These are phyloP conservation scores for Forsythia viridissima DNA, from an alignment of 257 asterid genomes.

Conservation along the genomic window DNA sequence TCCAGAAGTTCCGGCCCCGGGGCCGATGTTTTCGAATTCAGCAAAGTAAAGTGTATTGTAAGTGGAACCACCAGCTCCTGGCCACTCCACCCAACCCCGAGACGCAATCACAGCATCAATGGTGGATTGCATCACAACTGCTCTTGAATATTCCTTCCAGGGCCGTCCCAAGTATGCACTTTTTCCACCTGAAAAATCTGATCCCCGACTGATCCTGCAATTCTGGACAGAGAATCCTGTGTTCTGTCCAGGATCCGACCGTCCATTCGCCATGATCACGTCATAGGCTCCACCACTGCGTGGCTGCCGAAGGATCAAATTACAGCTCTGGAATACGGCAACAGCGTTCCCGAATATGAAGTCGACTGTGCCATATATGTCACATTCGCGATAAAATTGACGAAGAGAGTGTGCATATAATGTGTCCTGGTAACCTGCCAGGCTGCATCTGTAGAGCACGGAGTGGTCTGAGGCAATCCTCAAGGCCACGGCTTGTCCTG, in stretches of 20 bases:
- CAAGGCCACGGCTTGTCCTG: slow-evolving; percentile 63
- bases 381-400: slow-evolving; percentile 79
- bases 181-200: slow-evolving; percentile 37
- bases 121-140: slow-evolving; percentile 64
- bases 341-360: slow-evolving; percentile 76
- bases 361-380: slow-evolving; percentile 71
- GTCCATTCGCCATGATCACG: slow-evolving; percentile 63
- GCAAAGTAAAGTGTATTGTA: slow-evolving; percentile 52
- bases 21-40: slow-evolving; percentile 55
- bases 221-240: slow-evolving; percentile 71
- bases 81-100: slow-evolving; percentile 76
- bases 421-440: slow-evolving; percentile 69
- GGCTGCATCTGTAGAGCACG: slow-evolving; percentile 58
- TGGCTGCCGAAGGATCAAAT: slow-evolving; percentile 52
- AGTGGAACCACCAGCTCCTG: slow-evolving; percentile 39
- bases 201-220: slow-evolving; percentile 43
- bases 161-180: slow-evolving; percentile 60
- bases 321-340: slow-evolving; percentile 67
- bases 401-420: slow-evolving; percentile 64
- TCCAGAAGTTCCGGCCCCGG: slow-evolving; percentile 42
- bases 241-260: slow-evolving; percentile 67
- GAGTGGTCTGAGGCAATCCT: slow-evolving; percentile 58
- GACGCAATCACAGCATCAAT: slow-evolving; percentile 48
- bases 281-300: slow-evolving; percentile 37
- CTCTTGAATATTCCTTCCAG: slow-evolving; percentile 63